These are phyloP conservation scores for Gaeumannomyces sp. DNA, from an alignment of 2,329 filamentous ascomycete genomes.

Conservation along the genomic window DNA sequence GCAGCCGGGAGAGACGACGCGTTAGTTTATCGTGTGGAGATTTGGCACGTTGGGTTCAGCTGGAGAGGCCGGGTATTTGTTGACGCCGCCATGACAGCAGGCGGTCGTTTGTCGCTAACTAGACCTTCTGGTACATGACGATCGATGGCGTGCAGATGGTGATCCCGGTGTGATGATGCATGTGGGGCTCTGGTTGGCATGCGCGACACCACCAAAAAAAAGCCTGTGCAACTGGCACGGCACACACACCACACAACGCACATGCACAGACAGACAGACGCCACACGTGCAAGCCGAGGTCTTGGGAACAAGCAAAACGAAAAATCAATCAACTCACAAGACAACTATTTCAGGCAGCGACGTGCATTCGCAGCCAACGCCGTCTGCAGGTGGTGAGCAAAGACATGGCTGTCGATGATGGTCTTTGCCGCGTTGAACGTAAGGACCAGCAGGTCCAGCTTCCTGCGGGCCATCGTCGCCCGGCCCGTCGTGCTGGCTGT, in stretches of 20 bases:
- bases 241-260: neutral
- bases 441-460: slow-evolving; percentile 67
- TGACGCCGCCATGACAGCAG: too few relatives aligned
- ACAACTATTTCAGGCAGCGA: slow-evolving; percentile 49
- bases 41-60: too few relatives aligned
- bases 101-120: too few relatives aligned
- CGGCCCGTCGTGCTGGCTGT: neutral
- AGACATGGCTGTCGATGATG: slow-evolving; percentile 60
- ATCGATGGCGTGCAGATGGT: neutral
- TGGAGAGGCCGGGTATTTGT: too few relatives aligned
- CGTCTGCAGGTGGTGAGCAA: slow-evolving; percentile 63
- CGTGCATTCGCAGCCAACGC: slow-evolving; percentile 45
- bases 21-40: neutral
- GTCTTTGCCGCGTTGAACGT: slow-evolving; percentile 86
- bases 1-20: neutral
- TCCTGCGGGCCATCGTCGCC: slow-evolving; percentile 32
- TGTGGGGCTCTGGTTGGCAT: neutral
- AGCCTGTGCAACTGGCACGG: neutral
- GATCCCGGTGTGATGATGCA: neutral
- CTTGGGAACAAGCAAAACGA: neutral
- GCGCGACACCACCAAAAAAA: neutral
- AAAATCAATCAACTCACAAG: slow-evolving; percentile 38
- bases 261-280: neutral
- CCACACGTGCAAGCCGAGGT: too few relatives aligned
- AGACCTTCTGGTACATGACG: neutral